A percentile compares a stretch with the other conserved stretches of the same genome.
phyloP scores from a whole-genome alignment of 2,329 filamentous ascomycete genomes.

The Microcyclospora tardicrescens region DNA sequence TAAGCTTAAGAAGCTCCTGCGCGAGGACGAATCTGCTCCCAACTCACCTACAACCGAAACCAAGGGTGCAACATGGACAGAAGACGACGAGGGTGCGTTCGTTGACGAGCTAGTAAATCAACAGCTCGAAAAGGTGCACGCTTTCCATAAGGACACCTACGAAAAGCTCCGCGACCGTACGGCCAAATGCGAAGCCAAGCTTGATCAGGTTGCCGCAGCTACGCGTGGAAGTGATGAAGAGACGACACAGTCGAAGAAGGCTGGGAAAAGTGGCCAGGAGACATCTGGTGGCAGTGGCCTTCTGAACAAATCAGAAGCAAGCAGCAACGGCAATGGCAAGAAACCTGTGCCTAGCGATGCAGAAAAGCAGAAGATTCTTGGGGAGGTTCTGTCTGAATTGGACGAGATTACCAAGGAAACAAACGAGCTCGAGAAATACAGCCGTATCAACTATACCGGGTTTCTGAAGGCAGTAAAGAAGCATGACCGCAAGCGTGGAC shows the following conservation, averaged over 20 bases:
- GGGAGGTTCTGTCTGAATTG: conserved; percentile 64
- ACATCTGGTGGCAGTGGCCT: conserved; percentile 1
- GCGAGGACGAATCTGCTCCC: conserved; percentile 39
- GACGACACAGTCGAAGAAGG: conserved; percentile 22
- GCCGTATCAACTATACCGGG: conserved; percentile 90
- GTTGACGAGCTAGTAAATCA: conserved; percentile 90
- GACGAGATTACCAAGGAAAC: conserved; percentile 82
- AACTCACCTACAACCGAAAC: conserved; percentile 32
- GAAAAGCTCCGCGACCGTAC: conserved; percentile 71
- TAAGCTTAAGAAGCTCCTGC: conserved; percentile 79
- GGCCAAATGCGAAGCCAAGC: conserved; percentile 51
- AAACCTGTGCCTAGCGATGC: conserved; percentile 25
- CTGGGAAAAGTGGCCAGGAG: conserved; percentile 7
- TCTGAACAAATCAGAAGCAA: not conserved
- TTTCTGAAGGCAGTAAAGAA: conserved; percentile 99
- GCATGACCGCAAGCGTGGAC: conserved; percentile 85
- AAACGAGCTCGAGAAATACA: conserved; percentile 88
- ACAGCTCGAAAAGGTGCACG: conserved; percentile 87
- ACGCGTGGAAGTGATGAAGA: conserved; percentile 1
- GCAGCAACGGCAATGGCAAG: conserved; percentile 19
- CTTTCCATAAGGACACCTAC: conserved; percentile 74
- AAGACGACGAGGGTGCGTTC: conserved; percentile 84
- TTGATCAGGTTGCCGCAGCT: conserved; percentile 42
- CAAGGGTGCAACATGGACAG: conserved; percentile 58
- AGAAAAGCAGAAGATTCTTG: conserved; percentile 42